These are phyloP conservation scores for Hemileccinum rubropunctum DNA, from an alignment of 768 basidiomycete species.

Conservation along the genomic window DNA sequence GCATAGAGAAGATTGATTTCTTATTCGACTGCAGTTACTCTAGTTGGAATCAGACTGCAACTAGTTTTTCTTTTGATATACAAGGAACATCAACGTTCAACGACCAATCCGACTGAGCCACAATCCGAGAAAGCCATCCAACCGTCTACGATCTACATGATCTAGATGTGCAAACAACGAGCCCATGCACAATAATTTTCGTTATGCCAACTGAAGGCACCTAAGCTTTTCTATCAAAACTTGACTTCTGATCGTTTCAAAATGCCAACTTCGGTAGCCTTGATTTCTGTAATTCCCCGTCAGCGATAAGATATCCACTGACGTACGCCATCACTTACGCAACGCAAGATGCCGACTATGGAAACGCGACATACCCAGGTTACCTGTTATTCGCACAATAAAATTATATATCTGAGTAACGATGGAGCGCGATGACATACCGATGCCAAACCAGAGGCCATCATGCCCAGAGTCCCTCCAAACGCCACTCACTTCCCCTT, in stretches of 20 bases:
- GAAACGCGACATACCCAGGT: slow-evolving; percentile 24
- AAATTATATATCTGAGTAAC: too few species aligned
- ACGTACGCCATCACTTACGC: slow-evolving; percentile 21
- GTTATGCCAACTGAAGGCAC: too few species aligned
- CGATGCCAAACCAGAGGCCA: slow-evolving; percentile 33
- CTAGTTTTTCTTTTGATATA: too few species aligned
- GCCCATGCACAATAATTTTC: too few species aligned
- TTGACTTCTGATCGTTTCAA: slow-evolving; percentile 18
- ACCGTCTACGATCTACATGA: too few species aligned
- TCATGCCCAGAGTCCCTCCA: slow-evolving; percentile 35
- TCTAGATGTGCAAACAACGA: too few species aligned
- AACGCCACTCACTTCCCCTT: slow-evolving; percentile 54
- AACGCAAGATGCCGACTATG: slow-evolving; percentile 30
- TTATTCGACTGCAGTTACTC: too few species aligned
- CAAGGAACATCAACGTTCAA: too few species aligned
- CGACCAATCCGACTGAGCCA: too few species aligned
- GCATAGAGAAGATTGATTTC: too few species aligned
- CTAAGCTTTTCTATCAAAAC: slow-evolving; percentile 12
- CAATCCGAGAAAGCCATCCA: too few species aligned
- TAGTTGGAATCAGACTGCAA: too few species aligned
- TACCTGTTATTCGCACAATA: slow-evolving; percentile 10
- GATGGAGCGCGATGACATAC: slow-evolving; percentile 10
- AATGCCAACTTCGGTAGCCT: slow-evolving; percentile 29
- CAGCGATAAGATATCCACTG: neutral
- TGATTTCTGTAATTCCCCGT: slow-evolving; percentile 23